A percentile compares a stretch with the other conserved stretches of the same genome.
Conservation (phyloP, 148 eudicot species). For the Selenicereus undatus region DNA sequence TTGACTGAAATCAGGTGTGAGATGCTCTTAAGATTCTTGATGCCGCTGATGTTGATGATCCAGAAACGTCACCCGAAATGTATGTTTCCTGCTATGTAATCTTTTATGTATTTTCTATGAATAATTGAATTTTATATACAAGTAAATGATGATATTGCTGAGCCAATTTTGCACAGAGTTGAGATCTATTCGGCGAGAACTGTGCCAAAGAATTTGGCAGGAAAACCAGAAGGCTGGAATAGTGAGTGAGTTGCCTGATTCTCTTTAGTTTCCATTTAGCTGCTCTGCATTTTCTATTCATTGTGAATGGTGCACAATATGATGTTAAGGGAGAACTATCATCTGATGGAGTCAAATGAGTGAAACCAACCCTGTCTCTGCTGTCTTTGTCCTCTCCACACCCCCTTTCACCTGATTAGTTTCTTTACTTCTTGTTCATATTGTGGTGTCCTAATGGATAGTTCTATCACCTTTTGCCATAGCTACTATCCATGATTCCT, state of each 20-base stretch:
- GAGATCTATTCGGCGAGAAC: slow-evolving; percentile 48
- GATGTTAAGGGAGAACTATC: neutral
- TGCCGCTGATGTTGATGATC: slow-evolving; percentile 41
- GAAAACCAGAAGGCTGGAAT: slow-evolving; percentile 62
- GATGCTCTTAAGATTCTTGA: slow-evolving; percentile 65
- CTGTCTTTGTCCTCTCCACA: neutral
- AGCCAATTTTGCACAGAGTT: slow-evolving; percentile 33
- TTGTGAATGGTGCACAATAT: neutral
- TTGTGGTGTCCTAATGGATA: too few species aligned
- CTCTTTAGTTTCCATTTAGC: neutral
- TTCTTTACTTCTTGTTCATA: too few species aligned
- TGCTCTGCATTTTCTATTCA: neutral
- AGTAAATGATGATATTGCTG: neutral
- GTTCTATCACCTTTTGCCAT: too few species aligned
- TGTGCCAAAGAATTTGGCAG: slow-evolving; percentile 46
- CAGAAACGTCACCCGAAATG: slow-evolving; percentile 44
- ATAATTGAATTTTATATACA: neutral
- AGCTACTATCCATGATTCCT: too few species aligned
- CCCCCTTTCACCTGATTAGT: too few species aligned
- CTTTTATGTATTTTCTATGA: neutral
- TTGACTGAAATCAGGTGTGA: slow-evolving; percentile 42
- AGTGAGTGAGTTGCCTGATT: slow-evolving; percentile 28
- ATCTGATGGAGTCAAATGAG: neutral
- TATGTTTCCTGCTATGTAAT: slow-evolving; percentile 14
- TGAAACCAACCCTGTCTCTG: neutral